Evolutionary conservation across 2,329 filamentous ascomycete species (phyloP), one percentile per base, ranked within the genome.

Genomic region (Trichoderma atroviride): DNA sequence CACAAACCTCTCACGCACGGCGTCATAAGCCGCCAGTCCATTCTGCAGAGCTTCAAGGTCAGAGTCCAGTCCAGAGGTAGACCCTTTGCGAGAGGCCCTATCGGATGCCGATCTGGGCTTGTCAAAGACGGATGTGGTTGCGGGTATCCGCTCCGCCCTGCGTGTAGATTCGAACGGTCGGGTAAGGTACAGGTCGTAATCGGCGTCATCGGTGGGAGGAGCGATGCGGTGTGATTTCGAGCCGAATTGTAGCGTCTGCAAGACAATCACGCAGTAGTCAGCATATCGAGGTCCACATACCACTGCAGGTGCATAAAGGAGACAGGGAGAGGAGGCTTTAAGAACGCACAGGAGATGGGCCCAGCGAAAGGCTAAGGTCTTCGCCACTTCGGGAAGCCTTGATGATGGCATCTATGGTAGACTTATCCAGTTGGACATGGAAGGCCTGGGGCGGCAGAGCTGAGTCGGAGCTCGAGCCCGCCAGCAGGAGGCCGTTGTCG

Each of bases 361-460:
- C 88, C 71, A 91, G 78, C 5, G 85, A 83, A 74, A 91, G 80
- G 74, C 87, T 82, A 65, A 90, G 83, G 57, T 84, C 81, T 68
- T 86, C 83, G 62, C 87, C 87, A 80, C 84, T 83, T 74, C 85
- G 85, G 50, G 87, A 83, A 74, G 85, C 87, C 77, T 83, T 83
- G 73, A 91, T 89, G 84, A 91, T 86, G 71, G 87, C 83, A 76
- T 89, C 86, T 74, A 91, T 85, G 63, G 88, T 81, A 75, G 81
- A 81, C 76, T 89, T 84, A 73, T 81, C 84, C 71, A 91, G 79
- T n/a, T 81, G 84, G 68, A 91, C 79, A 72, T 86, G 83, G 75
- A 90, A 87, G 37, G 85, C 86, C 74, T 89, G 86, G 35, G 82
- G 80, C 10, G 85, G 85, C 69, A 80, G 80, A 68, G 79, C 76